A percentile compares a stretch with the other conserved stretches of the same genome.
phyloP scores from a whole-genome alignment of 2,329 filamentous ascomycete species.

The Colletotrichum noveboracense region DNA sequence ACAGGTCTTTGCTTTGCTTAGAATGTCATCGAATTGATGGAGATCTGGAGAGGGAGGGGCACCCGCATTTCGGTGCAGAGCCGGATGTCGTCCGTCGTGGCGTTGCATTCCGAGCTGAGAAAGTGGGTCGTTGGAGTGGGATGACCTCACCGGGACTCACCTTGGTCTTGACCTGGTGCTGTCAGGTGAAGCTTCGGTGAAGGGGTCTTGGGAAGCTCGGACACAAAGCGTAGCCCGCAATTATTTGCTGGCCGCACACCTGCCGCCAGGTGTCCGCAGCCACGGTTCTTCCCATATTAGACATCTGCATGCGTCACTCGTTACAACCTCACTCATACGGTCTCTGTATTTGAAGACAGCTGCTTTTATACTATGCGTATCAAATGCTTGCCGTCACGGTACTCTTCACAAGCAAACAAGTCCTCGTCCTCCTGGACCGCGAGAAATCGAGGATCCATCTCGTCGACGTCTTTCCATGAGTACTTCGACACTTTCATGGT shows the following conservation, averaged over 20 bases:
- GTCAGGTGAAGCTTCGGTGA: neutral
- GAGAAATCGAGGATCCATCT: neutral
- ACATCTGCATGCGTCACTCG: neutral
- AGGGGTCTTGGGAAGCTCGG: neutral
- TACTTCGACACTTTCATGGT: neutral
- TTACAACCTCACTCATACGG: neutral
- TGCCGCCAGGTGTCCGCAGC: fast-evolving
- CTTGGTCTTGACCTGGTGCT: neutral
- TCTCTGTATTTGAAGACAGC: neutral
- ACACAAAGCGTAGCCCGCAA: neutral
- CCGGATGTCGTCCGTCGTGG: neutral
- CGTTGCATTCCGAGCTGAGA: neutral
- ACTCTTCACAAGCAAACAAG: neutral
- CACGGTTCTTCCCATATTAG: neutral
- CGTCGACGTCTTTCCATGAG: neutral
- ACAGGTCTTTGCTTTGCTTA: neutral
- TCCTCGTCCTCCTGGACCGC: neutral
- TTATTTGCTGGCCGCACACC: neutral
- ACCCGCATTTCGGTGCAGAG: neutral
- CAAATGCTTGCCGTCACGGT: neutral
- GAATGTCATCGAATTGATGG: neutral
- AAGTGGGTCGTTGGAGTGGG: neutral
- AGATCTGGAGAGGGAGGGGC: neutral
- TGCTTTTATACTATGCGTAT: neutral
- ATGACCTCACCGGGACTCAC: neutral